Evolutionary conservation across 2,329 filamentous ascomycete genomes (phyloP).

Genomic region (Nemania abortiva): DNA sequence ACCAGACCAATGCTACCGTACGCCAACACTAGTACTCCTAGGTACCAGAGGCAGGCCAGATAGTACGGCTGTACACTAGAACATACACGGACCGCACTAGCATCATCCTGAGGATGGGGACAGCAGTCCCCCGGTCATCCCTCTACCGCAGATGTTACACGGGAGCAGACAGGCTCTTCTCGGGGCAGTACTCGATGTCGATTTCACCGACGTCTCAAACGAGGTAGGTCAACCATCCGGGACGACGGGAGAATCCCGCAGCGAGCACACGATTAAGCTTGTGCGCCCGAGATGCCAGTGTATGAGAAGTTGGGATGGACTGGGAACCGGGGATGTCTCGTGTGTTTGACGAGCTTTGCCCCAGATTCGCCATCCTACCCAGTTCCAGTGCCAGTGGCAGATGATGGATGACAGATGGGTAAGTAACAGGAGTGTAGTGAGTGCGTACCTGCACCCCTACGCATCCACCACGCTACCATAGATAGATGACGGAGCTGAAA

Average conservation of each 20-base stretch:
- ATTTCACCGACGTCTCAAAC: slow-evolving; percentile 25
- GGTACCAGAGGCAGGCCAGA: not conserved
- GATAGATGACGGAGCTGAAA: slow-evolving; percentile 30
- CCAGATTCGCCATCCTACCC: slow-evolving; percentile 2
- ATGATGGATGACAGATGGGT: not conserved
- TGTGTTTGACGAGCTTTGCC: not conserved
- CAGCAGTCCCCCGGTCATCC: not conserved
- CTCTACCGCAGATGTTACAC: slow-evolving; percentile 7
- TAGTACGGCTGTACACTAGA: slow-evolving; percentile 1
- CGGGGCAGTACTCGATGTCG: slow-evolving; percentile 22
- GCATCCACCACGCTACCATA: not conserved
- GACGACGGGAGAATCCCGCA: not conserved
- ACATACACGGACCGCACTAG: no score
- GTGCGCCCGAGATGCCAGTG: not conserved
- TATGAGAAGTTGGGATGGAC: slow-evolving; percentile 18
- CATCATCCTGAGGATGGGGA: not conserved
- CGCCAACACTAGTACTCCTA: not conserved
- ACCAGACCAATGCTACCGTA: not conserved
- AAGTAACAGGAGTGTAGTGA: not conserved
- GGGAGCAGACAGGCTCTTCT: not conserved
- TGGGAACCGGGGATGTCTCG: slow-evolving; percentile 22
- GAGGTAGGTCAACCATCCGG: slow-evolving; percentile 12
- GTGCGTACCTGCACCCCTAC: not conserved
- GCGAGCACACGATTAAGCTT: not conserved
- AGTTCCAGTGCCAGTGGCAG: not conserved